Evolutionary conservation across 164 flowering plant species (phyloP).

Genomic region (Berberis thunbergii): DNA sequence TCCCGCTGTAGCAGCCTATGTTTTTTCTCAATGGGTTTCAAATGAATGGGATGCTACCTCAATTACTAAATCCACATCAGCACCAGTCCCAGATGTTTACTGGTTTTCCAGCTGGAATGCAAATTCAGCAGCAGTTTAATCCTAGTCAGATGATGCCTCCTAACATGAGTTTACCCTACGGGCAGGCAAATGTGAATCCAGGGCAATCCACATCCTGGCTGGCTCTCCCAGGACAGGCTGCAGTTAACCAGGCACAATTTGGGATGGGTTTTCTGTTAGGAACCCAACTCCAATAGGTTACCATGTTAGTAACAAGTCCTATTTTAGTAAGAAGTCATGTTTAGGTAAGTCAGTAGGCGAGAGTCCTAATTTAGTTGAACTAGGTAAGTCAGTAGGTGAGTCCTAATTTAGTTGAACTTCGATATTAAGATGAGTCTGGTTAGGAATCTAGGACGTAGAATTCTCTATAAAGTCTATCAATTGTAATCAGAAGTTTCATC

Average conservation of each 20-base stretch:
- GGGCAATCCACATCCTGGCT: conserved; percentile 26
- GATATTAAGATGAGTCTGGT: too few species aligned
- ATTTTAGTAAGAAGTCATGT: too few species aligned
- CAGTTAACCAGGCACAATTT: conserved; percentile 20
- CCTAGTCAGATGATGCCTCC: neutral
- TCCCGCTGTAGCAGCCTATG: conserved; percentile 28
- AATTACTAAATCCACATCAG: neutral
- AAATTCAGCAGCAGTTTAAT: neutral
- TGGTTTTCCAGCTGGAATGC: neutral
- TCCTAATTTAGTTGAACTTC: too few species aligned
- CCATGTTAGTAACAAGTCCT: too few species aligned
- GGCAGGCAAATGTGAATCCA: conserved; percentile 23
- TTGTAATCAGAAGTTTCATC: too few species aligned
- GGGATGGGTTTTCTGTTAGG: conserved; percentile 26
- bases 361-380: too few species aligned
- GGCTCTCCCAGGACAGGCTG: conserved; percentile 24
- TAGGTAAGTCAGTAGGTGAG: too few species aligned
- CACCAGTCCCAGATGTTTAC: neutral
- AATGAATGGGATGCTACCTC: neutral
- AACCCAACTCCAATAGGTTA: too few species aligned
- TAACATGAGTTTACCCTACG: conserved; percentile 14
- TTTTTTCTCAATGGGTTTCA: neutral
- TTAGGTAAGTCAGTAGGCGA: too few species aligned
- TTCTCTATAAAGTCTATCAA: too few species aligned
- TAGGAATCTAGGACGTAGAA: too few species aligned